Percentiles rank a stretch among this genome's conserved stretches.
Conservation (phyloP, 2,329 filamentous ascomycete genomes). For the Xylariomycetidae sp. region DNA sequence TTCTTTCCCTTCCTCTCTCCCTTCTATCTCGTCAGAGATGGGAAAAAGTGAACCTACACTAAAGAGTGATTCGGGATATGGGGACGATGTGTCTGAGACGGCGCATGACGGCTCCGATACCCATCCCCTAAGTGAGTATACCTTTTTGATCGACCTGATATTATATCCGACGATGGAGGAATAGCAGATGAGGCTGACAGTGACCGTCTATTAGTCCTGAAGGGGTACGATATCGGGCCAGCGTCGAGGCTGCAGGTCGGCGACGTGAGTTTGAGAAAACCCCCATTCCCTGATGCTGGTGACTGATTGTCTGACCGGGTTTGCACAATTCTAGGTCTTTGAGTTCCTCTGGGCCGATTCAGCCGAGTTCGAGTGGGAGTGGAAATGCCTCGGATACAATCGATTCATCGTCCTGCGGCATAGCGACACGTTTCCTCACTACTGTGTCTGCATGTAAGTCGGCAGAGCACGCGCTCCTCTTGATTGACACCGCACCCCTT, state of each 20-base stretch:
- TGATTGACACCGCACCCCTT: not conserved
- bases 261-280: too few relatives aligned
- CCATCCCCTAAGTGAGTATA: conserved; percentile 28
- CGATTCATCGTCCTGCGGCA: conserved; percentile 33
- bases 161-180: not conserved
- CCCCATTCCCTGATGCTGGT: too few relatives aligned
- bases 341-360: conserved; percentile 35
- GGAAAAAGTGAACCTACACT: conserved; percentile 30
- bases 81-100: conserved; percentile 28
- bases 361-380: conserved; percentile 32
- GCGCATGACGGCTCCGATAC: conserved; percentile 22
- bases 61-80: conserved; percentile 31
- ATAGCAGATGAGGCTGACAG: too few relatives aligned
- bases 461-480: too few relatives aligned
- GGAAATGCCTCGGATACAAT: conserved; percentile 33
- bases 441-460: conserved; percentile 33
- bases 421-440: conserved; percentile 30
- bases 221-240: conserved; percentile 31
- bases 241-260: conserved; percentile 30
- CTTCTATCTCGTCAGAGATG: conserved; percentile 29
- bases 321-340: conserved; percentile 32
- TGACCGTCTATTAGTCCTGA: conserved; percentile 20
- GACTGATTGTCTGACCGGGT: too few relatives aligned
- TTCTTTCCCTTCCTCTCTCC: conserved; percentile 13
- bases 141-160: conserved; percentile 1